A percentile compares a stretch with the other conserved stretches of the same genome.
Conservation (phyloP, 2,329 filamentous ascomycete genomes). For the Neofusicoccum cordaticola region DNA sequence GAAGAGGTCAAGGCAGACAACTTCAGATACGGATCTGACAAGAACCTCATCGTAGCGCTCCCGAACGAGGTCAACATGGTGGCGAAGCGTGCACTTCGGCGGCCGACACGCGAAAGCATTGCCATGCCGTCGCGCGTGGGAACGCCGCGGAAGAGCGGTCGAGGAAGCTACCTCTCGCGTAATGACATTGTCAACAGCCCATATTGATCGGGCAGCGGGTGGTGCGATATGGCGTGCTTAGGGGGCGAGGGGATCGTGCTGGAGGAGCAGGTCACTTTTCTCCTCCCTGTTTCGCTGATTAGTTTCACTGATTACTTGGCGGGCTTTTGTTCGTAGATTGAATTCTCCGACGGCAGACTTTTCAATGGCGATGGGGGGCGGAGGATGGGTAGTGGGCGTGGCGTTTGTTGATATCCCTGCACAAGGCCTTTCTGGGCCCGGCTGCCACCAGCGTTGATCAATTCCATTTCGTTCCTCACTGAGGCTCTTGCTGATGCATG, state of each 20-base stretch:
- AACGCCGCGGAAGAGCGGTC: conserved; percentile 26
- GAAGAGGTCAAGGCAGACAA: conserved; percentile 98
- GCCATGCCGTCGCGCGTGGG: conserved; percentile 56
- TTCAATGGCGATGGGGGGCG: background rate
- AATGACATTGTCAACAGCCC: conserved; percentile 81
- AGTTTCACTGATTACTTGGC: background rate
- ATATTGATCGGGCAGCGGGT: conserved; percentile 40
- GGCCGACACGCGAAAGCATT: conserved; percentile 91
- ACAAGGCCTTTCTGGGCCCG: background rate
- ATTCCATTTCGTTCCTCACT: background rate
- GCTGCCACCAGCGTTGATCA: conserved; percentile 1
- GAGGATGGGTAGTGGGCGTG: background rate
- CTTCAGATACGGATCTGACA: conserved; percentile 95
- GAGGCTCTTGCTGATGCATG: background rate
- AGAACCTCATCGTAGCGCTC: conserved; percentile 95
- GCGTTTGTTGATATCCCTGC: conserved; percentile 13
- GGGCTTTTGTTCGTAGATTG: background rate
- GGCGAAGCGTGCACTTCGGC: conserved; percentile 76
- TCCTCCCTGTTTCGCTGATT: background rate
- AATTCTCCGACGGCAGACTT: background rate
- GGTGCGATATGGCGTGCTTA: background rate
- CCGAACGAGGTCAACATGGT: conserved; percentile 99
- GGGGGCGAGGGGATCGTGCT: too few relatives aligned
- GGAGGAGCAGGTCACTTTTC: background rate
- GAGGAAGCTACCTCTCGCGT: conserved; percentile 70